These are phyloP conservation scores for Funneliformis mosseae DNA, from an alignment of 192 early-diverging fungal species.

Conservation along the genomic window DNA sequence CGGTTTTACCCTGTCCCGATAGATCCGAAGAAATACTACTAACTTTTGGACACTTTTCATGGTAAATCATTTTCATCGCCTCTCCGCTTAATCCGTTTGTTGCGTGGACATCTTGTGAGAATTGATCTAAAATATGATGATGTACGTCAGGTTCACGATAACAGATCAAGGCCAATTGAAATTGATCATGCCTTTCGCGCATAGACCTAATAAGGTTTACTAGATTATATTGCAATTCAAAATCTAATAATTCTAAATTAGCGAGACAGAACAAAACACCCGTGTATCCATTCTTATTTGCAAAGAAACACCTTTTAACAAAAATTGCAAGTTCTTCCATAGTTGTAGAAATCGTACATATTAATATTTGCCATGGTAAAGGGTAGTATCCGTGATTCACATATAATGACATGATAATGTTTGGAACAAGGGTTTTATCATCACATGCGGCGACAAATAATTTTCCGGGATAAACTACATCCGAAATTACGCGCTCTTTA, in stretches of 20 bases:
- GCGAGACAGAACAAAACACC: slow-evolving; percentile 33
- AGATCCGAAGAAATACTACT: slow-evolving; percentile 26
- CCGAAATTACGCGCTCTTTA: not conserved
- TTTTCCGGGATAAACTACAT: slow-evolving; percentile 21
- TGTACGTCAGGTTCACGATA: slow-evolving; percentile 22
- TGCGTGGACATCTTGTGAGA: slow-evolving; percentile 30
- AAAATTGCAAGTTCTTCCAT: slow-evolving; percentile 32
- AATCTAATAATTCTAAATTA: slow-evolving; percentile 32
- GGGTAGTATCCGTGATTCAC: slow-evolving; percentile 23
- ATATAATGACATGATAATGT: slow-evolving; percentile 35
- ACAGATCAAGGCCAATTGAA: slow-evolving; percentile 30
- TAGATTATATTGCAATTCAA: slow-evolving; percentile 33
- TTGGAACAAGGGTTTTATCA: slow-evolving; percentile 30
- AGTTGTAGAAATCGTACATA: slow-evolving; percentile 32
- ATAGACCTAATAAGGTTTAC: slow-evolving; percentile 13
- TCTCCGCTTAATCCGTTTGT: slow-evolving; percentile 17
- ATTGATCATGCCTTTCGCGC: not conserved
- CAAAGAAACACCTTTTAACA: slow-evolving; percentile 35
- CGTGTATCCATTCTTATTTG: slow-evolving; percentile 9
- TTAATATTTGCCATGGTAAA: slow-evolving; percentile 33
- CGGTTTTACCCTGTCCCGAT: slow-evolving; percentile 30
- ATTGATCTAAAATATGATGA: slow-evolving; percentile 36
- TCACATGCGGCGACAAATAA: slow-evolving; percentile 34
- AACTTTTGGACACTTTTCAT: slow-evolving; percentile 27
- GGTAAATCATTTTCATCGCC: slow-evolving; percentile 21